Evolutionary conservation across 2,329 filamentous ascomycete species (phyloP).

Genomic region (Talaromyces sp.): DNA sequence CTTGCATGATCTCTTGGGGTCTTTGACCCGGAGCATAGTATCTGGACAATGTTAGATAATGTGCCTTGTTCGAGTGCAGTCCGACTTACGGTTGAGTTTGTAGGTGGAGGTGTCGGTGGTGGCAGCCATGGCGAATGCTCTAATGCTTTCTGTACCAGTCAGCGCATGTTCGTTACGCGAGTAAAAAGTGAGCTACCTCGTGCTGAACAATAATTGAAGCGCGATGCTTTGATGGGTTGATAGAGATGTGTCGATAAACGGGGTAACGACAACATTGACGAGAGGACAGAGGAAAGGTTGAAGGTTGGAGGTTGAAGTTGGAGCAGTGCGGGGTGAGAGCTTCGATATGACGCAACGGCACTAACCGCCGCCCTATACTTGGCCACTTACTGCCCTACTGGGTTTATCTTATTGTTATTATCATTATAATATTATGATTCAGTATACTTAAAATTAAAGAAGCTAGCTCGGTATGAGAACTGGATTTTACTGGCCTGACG

Average conservation of each 20-base stretch:
- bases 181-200: not conserved
- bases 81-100: slow-evolving; percentile 57
- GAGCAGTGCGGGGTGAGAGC: not conserved
- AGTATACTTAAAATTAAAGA: not conserved
- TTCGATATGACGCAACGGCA: not conserved
- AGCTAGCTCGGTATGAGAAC: not conserved
- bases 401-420: not conserved
- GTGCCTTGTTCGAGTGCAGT: slow-evolving; percentile 14
- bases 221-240: not conserved
- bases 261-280: not conserved
- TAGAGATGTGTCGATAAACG: not conserved
- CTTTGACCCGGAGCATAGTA: slow-evolving; percentile 83
- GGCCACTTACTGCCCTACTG: not conserved
- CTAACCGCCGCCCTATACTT: not conserved
- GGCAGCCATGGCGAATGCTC: slow-evolving; percentile 41
- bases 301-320: not conserved
- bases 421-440: not conserved
- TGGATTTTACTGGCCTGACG: not conserved
- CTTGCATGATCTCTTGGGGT: slow-evolving; percentile 72
- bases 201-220: not conserved
- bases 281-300: not conserved
- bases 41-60: slow-evolving; percentile 20
- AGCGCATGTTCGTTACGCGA: not conserved
- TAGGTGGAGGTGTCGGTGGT: slow-evolving; percentile 58
- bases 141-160: slow-evolving; percentile 17